A percentile compares a stretch with the other conserved stretches of the same genome.
These are phyloP conservation scores for Ambrosiella beaveri DNA, from an alignment of 2,329 filamentous ascomycete species.

Conservation along the genomic window DNA sequence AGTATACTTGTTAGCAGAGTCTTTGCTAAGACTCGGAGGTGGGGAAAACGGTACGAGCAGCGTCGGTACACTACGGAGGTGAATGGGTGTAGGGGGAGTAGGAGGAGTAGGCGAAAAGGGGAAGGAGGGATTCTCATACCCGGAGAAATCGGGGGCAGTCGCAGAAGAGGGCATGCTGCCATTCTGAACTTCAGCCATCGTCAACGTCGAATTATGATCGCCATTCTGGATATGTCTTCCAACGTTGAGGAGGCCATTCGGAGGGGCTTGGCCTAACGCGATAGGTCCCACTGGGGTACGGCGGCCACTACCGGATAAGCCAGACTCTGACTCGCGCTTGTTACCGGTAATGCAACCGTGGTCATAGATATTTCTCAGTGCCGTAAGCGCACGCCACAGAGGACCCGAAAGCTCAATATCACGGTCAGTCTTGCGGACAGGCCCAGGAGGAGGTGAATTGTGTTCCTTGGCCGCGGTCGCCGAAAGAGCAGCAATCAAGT, in stretches of 20 bases:
- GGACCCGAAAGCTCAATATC: constrained; percentile 47
- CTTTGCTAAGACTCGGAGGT: constrained; percentile 5
- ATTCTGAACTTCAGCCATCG: constrained; percentile 49
- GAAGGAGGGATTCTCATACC: constrained; percentile 18
- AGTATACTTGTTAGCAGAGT: constrained; percentile 9
- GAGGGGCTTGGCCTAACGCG: constrained; percentile 16
- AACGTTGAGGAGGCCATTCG: constrained; percentile 12
- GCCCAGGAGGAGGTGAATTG: constrained; percentile 30
- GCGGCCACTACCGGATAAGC: constrained; percentile 28
- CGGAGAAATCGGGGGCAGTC: constrained; percentile 27
- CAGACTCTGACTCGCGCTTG: constrained; percentile 33
- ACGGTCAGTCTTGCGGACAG: constrained; percentile 37
- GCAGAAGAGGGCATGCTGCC: constrained; percentile 22
- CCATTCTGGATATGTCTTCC: constrained; percentile 25
- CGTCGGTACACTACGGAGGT: neutral
- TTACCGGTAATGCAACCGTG: constrained; percentile 39
- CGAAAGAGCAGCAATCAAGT: constrained; percentile 45
- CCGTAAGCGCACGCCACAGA: constrained; percentile 40
- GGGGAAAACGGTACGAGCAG: neutral
- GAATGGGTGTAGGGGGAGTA: neutral
- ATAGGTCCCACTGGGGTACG: constrained; percentile 24
- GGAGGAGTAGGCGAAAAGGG: neutral
- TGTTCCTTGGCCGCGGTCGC: constrained; percentile 46
- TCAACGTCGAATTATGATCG: constrained; percentile 43
- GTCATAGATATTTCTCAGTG: constrained; percentile 49